Evolutionary conservation across 768 basidiomycete genomes (phyloP).

Genomic region (Austroboletus eburneus): DNA sequence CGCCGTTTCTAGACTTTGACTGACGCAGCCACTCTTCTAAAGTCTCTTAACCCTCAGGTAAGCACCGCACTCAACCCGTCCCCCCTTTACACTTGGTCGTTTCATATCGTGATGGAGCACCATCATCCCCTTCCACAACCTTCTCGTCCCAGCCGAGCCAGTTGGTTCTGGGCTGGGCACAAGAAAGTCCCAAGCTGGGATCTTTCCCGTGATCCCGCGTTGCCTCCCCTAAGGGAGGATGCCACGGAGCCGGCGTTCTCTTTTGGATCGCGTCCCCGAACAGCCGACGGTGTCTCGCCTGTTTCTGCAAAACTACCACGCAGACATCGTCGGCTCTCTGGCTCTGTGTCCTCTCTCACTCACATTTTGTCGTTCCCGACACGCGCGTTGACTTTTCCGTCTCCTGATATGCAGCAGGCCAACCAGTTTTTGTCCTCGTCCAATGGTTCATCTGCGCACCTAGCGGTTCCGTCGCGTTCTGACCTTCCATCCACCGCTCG

Average conservation of each 20-base stretch:
- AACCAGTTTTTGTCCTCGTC: conserved; percentile 4
- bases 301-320: neutral
- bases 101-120: conserved; percentile 21
- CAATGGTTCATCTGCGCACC: conserved; percentile 9
- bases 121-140: conserved; percentile 1
- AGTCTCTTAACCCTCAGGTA: conserved; percentile 29
- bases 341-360: conserved; percentile 24
- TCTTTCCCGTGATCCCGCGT: conserved; percentile 15
- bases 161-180: conserved; percentile 28
- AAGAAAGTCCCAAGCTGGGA: conserved; percentile 21
- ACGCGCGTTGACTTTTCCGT: conserved; percentile 9
- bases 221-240: conserved; percentile 16
- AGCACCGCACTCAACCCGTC: conserved; percentile 15
- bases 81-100: conserved; percentile 2
- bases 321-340: no score
- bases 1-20: conserved; percentile 27
- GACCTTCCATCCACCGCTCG: conserved; percentile 36
- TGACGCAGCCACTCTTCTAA: conserved; percentile 28
- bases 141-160: conserved; percentile 19
- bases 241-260: neutral
- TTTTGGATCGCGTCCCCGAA: no score
- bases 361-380: conserved; percentile 20
- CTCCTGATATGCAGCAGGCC: conserved; percentile 19
- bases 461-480: conserved; percentile 22
- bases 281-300: no score